Evolutionary conservation across 441 rosid genomes (phyloP).

Genomic region (Populus trichocarpa): DNA sequence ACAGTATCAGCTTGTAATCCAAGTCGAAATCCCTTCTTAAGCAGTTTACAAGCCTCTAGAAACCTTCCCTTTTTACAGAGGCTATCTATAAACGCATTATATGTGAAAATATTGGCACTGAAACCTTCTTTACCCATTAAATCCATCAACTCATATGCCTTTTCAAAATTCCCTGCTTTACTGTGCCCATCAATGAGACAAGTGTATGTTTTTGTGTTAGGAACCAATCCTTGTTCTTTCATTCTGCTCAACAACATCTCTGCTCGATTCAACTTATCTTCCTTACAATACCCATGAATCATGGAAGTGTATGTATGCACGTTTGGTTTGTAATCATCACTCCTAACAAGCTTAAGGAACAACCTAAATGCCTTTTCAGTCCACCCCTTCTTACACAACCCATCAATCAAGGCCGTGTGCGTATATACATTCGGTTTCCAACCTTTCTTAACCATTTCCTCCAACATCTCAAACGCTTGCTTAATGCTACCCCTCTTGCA

Average conservation of each 20-base stretch:
- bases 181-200: conserved; percentile 71
- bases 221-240: conserved; percentile 78
- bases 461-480: conserved; percentile 82
- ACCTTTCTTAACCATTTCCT: conserved; percentile 76
- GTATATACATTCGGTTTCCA: conserved; percentile 91
- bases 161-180: conserved; percentile 62
- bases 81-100: conserved; percentile 54
- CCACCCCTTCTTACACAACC: conserved; percentile 92
- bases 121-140: conserved; percentile 60
- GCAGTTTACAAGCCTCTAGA: conserved; percentile 57
- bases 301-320: conserved; percentile 75
- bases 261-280: conserved; percentile 71
- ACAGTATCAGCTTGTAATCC: conserved; percentile 69
- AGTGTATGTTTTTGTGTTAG: conserved; percentile 70
- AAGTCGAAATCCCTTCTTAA: conserved; percentile 41
- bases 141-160: conserved; percentile 72
- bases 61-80: conserved; percentile 69
- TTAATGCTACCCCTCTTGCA: conserved; percentile 82
- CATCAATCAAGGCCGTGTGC: conserved; percentile 74
- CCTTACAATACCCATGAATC: conserved; percentile 83
- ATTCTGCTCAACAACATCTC: conserved; percentile 81
- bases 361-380: conserved; percentile 87
- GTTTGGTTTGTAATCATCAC: conserved; percentile 78
- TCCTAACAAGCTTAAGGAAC: conserved; percentile 78
- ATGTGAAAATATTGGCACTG: conserved; percentile 57